A percentile compares a stretch with the other conserved stretches of the same genome.
These are phyloP conservation scores for Pseudogymnoascus sp. DNA, from an alignment of 2,329 filamentous ascomycete species.

Conservation along the genomic window DNA sequence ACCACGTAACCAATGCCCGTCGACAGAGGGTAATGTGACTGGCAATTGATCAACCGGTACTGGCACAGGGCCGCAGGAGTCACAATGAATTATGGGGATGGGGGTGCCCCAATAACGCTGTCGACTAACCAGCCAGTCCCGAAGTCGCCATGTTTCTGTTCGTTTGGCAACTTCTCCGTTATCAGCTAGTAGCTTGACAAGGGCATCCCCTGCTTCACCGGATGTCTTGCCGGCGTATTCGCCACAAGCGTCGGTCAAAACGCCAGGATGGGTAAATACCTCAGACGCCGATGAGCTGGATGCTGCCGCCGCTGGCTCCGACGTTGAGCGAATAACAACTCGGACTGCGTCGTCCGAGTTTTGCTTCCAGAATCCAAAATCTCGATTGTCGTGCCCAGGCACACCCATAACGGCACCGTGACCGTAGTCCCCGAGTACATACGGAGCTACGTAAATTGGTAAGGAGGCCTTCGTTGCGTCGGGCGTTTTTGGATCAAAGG, in stretches of 20 bases:
- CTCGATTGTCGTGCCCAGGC: constrained; percentile 73
- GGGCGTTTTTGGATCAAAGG: constrained; percentile 44
- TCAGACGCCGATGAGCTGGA: constrained; percentile 39
- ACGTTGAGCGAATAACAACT: constrained; percentile 46
- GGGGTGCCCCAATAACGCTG: constrained; percentile 89
- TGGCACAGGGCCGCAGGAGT: constrained; percentile 67
- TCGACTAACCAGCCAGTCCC: constrained; percentile 88
- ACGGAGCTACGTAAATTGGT: constrained; percentile 75
- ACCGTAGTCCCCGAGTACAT: constrained; percentile 78
- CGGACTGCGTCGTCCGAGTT: constrained; percentile 57
- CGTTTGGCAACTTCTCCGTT: constrained; percentile 50
- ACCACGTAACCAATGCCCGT: constrained; percentile 59
- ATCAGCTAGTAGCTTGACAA: constrained; percentile 49
- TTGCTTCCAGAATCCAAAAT: constrained; percentile 71
- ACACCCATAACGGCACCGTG: constrained; percentile 90
- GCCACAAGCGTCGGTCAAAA: constrained; percentile 60
- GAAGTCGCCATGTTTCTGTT: constrained; percentile 69
- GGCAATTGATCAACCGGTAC: constrained; percentile 72
- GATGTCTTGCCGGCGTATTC: constrained; percentile 59
- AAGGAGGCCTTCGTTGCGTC: constrained; percentile 49
- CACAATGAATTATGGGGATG: constrained; percentile 81
- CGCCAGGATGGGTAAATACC: constrained; percentile 59
- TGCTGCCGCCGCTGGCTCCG: constrained; percentile 38
- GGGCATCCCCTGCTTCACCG: constrained; percentile 50
- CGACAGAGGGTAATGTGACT: constrained; percentile 63